Conservation (phyloP, 176 grass and related monocot species). For the Bonia amplexicaulis region DNA sequence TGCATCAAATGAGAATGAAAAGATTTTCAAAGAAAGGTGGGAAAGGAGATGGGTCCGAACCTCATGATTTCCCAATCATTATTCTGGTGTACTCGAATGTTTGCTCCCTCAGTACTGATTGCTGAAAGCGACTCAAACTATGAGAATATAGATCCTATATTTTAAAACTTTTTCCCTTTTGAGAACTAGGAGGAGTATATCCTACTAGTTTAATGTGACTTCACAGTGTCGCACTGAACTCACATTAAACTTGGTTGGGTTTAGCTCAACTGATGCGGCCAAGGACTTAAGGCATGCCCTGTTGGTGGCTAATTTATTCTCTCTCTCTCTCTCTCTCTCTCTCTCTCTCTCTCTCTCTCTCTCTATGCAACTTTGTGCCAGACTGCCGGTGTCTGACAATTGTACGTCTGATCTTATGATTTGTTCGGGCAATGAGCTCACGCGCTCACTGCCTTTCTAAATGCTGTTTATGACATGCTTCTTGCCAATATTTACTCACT, state of each 20-base stretch:
- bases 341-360: too few species aligned
- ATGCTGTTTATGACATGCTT: conserved; percentile 22
- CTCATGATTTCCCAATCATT: conserved; percentile 38
- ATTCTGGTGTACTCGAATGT: conserved; percentile 19
- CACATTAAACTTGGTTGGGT: background rate
- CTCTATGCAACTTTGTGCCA: background rate
- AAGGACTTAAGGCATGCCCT: background rate
- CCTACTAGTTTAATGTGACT: too few species aligned
- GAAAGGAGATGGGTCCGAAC: background rate
- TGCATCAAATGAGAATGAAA: background rate
- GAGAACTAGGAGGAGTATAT: background rate
- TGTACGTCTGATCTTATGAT: conserved; percentile 15
- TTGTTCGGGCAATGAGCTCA: background rate
- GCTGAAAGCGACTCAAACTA: conserved; percentile 35
- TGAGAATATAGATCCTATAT: background rate
- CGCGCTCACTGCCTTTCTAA: background rate
- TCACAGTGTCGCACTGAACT: too few species aligned
- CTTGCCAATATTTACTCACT: background rate
- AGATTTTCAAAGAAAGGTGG: background rate
- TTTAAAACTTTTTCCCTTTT: background rate
- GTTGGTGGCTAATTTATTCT: conserved; percentile 4
- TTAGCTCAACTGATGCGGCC: background rate
- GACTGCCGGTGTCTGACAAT: background rate
- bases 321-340: too few species aligned
- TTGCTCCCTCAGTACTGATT: background rate